Evolutionary conservation across 2,329 filamentous ascomycete genomes (phyloP).

Genomic region (Aspergillus carbonarius): DNA sequence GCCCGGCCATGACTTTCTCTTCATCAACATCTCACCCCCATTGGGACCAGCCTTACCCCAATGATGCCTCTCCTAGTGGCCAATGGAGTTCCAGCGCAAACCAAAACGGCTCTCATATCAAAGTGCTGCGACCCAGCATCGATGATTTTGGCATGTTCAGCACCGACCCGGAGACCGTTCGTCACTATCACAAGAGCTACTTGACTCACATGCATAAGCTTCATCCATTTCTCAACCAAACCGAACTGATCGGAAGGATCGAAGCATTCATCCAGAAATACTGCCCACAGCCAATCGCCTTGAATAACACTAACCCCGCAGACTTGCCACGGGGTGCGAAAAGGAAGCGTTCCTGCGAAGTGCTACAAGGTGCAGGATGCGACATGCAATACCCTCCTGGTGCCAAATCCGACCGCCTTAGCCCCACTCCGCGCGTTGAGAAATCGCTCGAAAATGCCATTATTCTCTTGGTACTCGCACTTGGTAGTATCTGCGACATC

Average conservation of each 20-base stretch:
- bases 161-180: constrained; percentile 53
- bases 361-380: constrained; percentile 24
- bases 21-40: constrained; percentile 19
- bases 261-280: constrained; percentile 52
- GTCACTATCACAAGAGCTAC: constrained; percentile 55
- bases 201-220: constrained; percentile 61
- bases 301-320: constrained; percentile 17
- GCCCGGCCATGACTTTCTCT: constrained; percentile 35
- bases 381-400: constrained; percentile 24
- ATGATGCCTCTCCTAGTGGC: constrained; percentile 47
- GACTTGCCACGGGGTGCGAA: constrained; percentile 34
- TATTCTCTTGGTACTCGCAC: constrained; percentile 75
- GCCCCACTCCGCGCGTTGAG: constrained; percentile 33
- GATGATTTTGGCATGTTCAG: constrained; percentile 52
- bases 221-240: constrained; percentile 63
- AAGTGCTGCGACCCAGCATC: constrained; percentile 48
- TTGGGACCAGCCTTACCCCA: constrained; percentile 30
- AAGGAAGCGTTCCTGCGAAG: constrained; percentile 40
- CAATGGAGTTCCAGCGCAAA: constrained; percentile 51
- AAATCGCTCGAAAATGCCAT: constrained; percentile 76
- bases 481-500: constrained; percentile 76
- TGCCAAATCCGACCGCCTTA: constrained; percentile 11
- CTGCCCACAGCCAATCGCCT: constrained; percentile 31
- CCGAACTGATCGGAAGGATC: constrained; percentile 53
- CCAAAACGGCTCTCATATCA: constrained; percentile 27